Percentiles rank a stretch among this genome's conserved stretches.
Conservation (phyloP, 1,284 basidiomycete species). For the Vanrija pseudolonga region DNA sequence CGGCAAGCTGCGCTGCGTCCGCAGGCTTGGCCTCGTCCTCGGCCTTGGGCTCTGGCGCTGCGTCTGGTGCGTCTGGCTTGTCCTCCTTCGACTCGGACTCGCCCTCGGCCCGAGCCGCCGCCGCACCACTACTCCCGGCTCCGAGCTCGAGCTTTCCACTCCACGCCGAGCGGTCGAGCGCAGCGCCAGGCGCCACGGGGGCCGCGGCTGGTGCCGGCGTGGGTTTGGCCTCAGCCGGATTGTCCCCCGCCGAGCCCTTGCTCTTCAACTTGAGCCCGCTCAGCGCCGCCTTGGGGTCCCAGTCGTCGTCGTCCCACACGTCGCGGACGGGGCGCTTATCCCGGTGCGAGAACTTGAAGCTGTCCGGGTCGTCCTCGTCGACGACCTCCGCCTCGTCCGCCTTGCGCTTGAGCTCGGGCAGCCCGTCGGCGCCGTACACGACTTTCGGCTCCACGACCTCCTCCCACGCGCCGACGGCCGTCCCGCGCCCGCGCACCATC, state of each 20-base stretch:
- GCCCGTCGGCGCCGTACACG: constrained; percentile 1
- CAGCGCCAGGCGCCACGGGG: constrained; percentile 15
- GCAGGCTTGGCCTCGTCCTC: constrained; percentile 19
- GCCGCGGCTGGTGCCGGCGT: constrained; percentile 1
- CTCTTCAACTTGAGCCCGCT: constrained; percentile 34
- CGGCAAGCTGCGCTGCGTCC: constrained; percentile 13
- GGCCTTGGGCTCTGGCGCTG: background rate
- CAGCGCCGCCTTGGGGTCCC: constrained; percentile 29
- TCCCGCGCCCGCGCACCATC: constrained; percentile 61
- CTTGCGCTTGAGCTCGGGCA: constrained; percentile 1
- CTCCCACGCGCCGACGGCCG: constrained; percentile 80
- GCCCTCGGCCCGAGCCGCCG: background rate
- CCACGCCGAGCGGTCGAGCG: constrained; percentile 23
- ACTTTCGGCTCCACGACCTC: constrained; percentile 54
- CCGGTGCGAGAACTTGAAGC: constrained; percentile 28
- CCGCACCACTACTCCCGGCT: background rate
- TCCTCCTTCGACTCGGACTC: background rate
- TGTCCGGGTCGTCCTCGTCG: constrained; percentile 30
- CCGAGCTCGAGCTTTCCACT: constrained; percentile 23
- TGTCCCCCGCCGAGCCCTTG: constrained; percentile 19
- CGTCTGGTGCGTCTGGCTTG: background rate
- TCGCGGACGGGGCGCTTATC: constrained; percentile 29
- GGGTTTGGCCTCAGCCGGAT: no score
- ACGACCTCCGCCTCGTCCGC: constrained; percentile 21
- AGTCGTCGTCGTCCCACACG: constrained; percentile 43